Evolutionary conservation across 768 basidiomycete species (phyloP).

Genomic region (Artomyces pyxidatus): DNA sequence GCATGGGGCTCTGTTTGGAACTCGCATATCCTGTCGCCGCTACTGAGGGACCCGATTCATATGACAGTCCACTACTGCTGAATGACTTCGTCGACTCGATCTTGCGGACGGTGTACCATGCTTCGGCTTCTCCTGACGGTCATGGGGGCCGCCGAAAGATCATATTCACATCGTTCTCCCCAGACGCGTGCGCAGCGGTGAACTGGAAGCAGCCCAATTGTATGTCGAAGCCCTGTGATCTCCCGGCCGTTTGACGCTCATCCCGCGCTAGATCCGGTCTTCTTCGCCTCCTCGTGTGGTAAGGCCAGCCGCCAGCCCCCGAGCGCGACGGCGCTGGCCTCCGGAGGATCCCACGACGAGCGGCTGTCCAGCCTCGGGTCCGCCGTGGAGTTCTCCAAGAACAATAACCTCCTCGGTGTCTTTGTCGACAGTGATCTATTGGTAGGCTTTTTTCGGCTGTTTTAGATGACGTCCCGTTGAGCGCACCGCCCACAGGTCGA

Average conservation of each 20-base stretch:
- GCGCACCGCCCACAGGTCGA: constrained; percentile 45
- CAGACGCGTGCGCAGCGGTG: constrained; percentile 80
- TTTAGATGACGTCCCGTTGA: constrained; percentile 1
- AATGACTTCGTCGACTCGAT: constrained; percentile 83
- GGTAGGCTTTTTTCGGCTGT: constrained; percentile 39
- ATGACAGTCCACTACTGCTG: constrained; percentile 53
- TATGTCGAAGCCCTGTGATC: constrained; percentile 30
- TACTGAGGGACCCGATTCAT: constrained; percentile 33
- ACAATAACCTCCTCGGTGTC: constrained; percentile 88
- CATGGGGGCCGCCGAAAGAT: constrained; percentile 61
- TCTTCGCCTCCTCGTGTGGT: constrained; percentile 87
- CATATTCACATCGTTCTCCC: constrained; percentile 88
- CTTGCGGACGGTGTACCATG: constrained; percentile 73
- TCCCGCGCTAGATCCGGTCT: constrained; percentile 72
- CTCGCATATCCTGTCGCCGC: constrained; percentile 62
- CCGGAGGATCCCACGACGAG: constrained; percentile 36
- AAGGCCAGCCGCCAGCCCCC: constrained; percentile 34
- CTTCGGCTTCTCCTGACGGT: constrained; percentile 42
- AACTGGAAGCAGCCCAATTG: constrained; percentile 99
- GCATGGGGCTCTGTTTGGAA: constrained; percentile 75
- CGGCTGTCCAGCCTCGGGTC: constrained; percentile 69
- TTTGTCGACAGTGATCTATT: constrained; percentile 82
- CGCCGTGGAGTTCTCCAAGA: constrained; percentile 88
- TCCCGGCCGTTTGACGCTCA: background rate
- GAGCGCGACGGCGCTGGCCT: constrained; percentile 31